Evolutionary conservation across 164 flowering plant species (phyloP).

Genomic region (Chloranthus sessilifolius): DNA sequence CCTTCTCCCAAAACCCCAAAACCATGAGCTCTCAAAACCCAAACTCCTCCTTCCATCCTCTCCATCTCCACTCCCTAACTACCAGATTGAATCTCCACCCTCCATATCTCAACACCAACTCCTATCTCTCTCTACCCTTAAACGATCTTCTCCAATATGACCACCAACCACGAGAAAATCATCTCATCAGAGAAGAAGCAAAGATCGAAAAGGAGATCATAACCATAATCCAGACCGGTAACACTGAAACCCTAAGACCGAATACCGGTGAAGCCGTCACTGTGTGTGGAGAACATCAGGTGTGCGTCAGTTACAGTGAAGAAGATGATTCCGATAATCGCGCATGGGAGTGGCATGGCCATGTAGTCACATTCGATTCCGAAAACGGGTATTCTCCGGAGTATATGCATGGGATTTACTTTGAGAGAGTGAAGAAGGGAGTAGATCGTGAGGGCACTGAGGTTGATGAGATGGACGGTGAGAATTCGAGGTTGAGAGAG

Average conservation of each 20-base stretch:
- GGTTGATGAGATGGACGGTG: constrained; percentile 20
- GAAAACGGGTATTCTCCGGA: constrained; percentile 57
- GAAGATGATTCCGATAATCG: constrained; percentile 53
- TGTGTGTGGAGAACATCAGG: constrained; percentile 55
- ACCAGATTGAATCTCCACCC: no score
- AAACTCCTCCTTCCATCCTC: no score
- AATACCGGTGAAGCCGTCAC: constrained; percentile 72
- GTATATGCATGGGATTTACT: constrained; percentile 75
- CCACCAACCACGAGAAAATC: no score
- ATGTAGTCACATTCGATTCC: constrained; percentile 62
- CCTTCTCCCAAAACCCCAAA: background rate
- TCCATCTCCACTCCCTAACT: no score
- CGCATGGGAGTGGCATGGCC: constrained; percentile 89
- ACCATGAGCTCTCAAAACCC: no score
- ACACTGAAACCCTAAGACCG: constrained; percentile 48
- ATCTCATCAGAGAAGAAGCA: no score
- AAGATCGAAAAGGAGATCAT: constrained; percentile 59
- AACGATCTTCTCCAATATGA: no score
- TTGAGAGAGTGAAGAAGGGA: no score
- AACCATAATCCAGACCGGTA: constrained; percentile 33
- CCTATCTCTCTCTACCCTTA: no score
- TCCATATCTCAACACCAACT: no score
- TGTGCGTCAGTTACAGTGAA: constrained; percentile 59
- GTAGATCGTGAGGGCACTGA: constrained; percentile 11
- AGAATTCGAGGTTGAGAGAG: constrained; percentile 63